These are phyloP conservation scores for Papiliotrema laurentii DNA, from an alignment of 1,284 basidiomycete genomes.

Conservation along the genomic window DNA sequence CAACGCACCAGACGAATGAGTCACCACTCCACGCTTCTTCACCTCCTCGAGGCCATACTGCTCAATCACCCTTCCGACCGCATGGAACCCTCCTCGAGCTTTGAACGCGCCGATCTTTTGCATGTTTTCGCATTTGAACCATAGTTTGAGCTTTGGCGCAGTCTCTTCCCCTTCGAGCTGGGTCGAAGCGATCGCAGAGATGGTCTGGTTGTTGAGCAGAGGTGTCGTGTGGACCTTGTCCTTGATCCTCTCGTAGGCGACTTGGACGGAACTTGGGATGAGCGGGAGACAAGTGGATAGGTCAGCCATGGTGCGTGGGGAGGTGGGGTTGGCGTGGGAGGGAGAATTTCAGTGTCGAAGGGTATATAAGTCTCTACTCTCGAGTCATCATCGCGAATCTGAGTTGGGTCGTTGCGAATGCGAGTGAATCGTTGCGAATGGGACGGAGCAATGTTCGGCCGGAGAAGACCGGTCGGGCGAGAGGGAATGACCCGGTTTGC, in stretches of 20 bases:
- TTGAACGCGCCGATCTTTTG: constrained; percentile 27
- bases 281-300: constrained; percentile 1
- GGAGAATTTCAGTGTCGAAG: no score
- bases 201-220: constrained; percentile 15
- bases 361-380: no score
- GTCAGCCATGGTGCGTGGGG: constrained; percentile 2
- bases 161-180: background rate
- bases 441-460: no score
- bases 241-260: constrained; percentile 11
- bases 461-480: no score
- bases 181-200: constrained; percentile 13
- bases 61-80: constrained; percentile 16
- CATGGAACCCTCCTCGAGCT: constrained; percentile 21
- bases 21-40: constrained; percentile 15
- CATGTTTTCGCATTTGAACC: constrained; percentile 25
- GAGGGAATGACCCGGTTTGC: no score
- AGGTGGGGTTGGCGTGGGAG: no score
- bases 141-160: constrained; percentile 14
- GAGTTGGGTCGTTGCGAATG: no score
- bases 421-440: no score
- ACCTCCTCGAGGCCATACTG: constrained; percentile 18
- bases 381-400: no score
- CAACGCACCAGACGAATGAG: constrained; percentile 21
- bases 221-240: constrained; percentile 14
- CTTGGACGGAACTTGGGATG: background rate